Percentiles rank a stretch among this genome's conserved stretches.
These are phyloP conservation scores for Aulographum hederae DNA, from an alignment of 2,329 filamentous ascomycete genomes.

Conservation along the genomic window DNA sequence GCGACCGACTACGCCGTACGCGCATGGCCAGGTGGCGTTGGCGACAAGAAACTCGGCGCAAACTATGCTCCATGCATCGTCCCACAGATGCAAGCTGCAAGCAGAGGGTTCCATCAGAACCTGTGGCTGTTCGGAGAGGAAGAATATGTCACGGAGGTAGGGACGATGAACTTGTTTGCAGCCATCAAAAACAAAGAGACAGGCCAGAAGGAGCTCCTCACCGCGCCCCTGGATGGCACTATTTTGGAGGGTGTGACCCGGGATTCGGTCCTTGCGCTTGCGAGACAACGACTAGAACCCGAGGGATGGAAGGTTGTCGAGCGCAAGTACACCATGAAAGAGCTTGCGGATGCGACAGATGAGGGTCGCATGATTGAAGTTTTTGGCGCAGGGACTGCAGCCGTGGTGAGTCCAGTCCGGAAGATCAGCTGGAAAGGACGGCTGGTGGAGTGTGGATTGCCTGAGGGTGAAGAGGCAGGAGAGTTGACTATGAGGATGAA, in stretches of 20 bases:
- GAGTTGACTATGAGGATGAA: constrained; percentile 77
- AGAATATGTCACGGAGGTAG: constrained; percentile 91
- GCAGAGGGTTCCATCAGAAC: constrained; percentile 91
- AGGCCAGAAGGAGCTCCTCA: constrained; percentile 79
- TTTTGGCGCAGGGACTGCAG: constrained; percentile 85
- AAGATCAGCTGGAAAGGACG: constrained; percentile 78
- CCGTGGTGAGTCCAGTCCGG: constrained; percentile 79
- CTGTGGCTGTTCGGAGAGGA: constrained; percentile 94
- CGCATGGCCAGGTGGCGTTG: constrained; percentile 93
- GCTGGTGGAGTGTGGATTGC: constrained; percentile 66
- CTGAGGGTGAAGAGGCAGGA: constrained; percentile 68
- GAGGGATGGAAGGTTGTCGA: constrained; percentile 81
- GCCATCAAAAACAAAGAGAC: constrained; percentile 72
- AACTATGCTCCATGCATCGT: constrained; percentile 99
- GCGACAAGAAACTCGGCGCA: constrained; percentile 94
- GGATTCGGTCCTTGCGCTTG: constrained; percentile 76
- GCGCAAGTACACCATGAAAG: constrained; percentile 81
- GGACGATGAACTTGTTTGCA: constrained; percentile 97
- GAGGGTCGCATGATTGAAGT: constrained; percentile 84
- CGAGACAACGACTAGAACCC: constrained; percentile 62
- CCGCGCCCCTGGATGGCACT: constrained; percentile 89
- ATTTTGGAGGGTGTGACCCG: constrained; percentile 90
- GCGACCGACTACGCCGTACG: constrained; percentile 93
- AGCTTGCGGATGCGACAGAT: constrained; percentile 60
- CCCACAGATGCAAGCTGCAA: constrained; percentile 84